Conservation (phyloP, 1,284 basidiomycete species). For the Ustilago crameri region DNA sequence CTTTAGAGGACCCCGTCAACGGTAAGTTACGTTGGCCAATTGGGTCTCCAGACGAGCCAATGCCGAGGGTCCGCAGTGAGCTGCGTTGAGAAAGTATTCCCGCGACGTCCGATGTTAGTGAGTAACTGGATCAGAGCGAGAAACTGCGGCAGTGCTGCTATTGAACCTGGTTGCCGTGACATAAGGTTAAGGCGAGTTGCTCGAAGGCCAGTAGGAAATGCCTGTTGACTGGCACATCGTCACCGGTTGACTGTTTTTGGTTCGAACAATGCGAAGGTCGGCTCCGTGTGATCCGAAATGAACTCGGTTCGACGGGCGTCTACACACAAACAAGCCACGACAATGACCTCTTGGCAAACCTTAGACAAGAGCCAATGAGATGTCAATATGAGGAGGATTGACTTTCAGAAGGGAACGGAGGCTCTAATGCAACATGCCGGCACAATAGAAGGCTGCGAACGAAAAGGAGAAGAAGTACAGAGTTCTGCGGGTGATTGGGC, state of each 20-base stretch:
- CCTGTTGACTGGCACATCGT: no score
- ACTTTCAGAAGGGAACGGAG: no score
- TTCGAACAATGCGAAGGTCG: constrained; percentile 2
- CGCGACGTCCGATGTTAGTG: constrained; percentile 8
- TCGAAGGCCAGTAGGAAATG: no score
- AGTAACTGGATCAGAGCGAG: no score
- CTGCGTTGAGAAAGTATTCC: background rate
- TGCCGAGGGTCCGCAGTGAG: background rate
- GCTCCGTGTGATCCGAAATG: constrained; percentile 14
- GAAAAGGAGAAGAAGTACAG: no score
- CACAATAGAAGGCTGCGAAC: no score
- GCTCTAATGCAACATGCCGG: no score
- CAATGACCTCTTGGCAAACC: constrained; percentile 2
- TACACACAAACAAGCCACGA: constrained; percentile 5
- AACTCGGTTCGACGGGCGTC: constrained; percentile 3
- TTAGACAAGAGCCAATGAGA: background rate
- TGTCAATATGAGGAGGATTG: background rate
- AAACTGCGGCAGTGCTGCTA: no score
- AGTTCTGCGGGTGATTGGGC: no score
- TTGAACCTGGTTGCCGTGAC: background rate
- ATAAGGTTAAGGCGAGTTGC: background rate
- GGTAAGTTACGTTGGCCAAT: background rate
- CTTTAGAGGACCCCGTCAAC: no score
- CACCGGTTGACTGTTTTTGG: no score
- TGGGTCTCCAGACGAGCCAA: background rate